These are phyloP conservation scores for Aspergillus ochraceoroseus DNA, from an alignment of 2,329 filamentous ascomycete species.

Conservation along the genomic window DNA sequence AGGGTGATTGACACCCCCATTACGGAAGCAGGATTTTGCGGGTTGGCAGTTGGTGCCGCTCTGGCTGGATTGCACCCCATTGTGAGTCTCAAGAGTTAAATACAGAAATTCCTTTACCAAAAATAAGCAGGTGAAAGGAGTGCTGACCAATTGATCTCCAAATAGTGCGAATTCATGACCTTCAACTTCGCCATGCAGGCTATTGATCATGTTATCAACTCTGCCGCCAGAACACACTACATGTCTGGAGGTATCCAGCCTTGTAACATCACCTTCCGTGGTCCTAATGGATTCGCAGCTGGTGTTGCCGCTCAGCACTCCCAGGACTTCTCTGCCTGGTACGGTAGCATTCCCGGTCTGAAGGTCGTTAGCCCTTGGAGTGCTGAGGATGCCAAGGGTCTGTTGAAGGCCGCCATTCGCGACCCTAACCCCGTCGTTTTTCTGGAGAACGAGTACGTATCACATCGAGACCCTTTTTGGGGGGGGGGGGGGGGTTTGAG, in stretches of 20 bases:
- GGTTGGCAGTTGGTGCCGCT: slow-evolving; percentile 89
- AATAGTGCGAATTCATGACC: slow-evolving; percentile 98
- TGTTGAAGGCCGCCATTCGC: slow-evolving; percentile 94
- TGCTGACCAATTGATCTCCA: not conserved
- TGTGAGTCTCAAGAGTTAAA: slow-evolving; percentile 67
- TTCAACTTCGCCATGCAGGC: slow-evolving; percentile 99
- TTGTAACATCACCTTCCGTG: slow-evolving; percentile 99
- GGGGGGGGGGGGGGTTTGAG: no score
- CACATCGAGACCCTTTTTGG: slow-evolving; percentile 3
- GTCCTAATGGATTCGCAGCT: slow-evolving; percentile 93
- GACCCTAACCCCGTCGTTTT: slow-evolving; percentile 96
- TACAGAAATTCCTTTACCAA: no score
- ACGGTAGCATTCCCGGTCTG: slow-evolving; percentile 92
- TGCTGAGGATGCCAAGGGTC: slow-evolving; percentile 95
- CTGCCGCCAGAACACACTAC: slow-evolving; percentile 97
- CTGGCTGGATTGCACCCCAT: slow-evolving; percentile 91
- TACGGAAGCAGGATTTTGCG: slow-evolving; percentile 92
- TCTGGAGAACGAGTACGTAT: slow-evolving; percentile 70
- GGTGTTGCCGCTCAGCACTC: slow-evolving; percentile 98
- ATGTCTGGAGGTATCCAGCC: slow-evolving; percentile 99
- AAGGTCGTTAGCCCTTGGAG: slow-evolving; percentile 98
- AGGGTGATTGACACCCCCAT: slow-evolving; percentile 97
- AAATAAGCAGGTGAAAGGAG: no score
- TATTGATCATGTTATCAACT: slow-evolving; percentile 99
- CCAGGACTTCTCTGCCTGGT: slow-evolving; percentile 98